Percentiles rank a stretch among this genome's conserved stretches.
These are phyloP conservation scores for Exserohilum rostratum DNA, from an alignment of 2,329 filamentous ascomycete species.

Conservation along the genomic window DNA sequence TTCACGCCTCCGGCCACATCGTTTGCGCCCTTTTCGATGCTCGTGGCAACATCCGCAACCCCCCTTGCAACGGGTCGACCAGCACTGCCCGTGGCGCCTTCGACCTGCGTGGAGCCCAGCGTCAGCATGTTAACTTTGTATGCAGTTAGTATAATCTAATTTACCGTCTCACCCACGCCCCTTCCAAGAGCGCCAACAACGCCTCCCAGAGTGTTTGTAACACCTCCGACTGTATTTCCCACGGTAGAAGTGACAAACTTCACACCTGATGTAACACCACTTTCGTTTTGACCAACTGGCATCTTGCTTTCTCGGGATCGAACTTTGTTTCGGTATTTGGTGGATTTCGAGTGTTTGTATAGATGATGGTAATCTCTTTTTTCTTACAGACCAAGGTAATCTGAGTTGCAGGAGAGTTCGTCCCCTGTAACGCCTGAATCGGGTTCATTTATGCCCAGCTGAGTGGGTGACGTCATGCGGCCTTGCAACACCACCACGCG, in stretches of 20 bases:
- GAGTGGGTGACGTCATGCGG: slow-evolving; percentile 16
- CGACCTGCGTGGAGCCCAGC: slow-evolving; percentile 28
- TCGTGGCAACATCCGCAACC: slow-evolving; percentile 51
- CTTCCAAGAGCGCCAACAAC: slow-evolving; percentile 57
- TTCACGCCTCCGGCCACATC: slow-evolving; percentile 54
- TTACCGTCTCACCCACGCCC: slow-evolving; percentile 52
- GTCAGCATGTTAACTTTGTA: slow-evolving; percentile 1
- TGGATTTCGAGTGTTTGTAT: background rate
- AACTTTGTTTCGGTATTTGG: slow-evolving; percentile 1
- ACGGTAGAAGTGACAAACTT: slow-evolving; percentile 63
- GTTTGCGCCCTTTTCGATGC: slow-evolving; percentile 53
- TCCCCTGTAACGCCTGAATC: slow-evolving; percentile 2
- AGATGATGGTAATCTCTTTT: slow-evolving; percentile 6
- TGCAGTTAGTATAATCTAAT: background rate
- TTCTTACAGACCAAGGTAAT: slow-evolving; percentile 7
- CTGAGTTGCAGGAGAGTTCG: slow-evolving; percentile 6
- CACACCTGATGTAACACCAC: slow-evolving; percentile 58
- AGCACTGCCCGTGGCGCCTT: slow-evolving; percentile 53
- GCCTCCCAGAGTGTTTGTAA: slow-evolving; percentile 60
- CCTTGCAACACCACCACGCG: slow-evolving; percentile 7
- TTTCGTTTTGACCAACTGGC: slow-evolving; percentile 48
- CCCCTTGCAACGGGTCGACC: slow-evolving; percentile 52
- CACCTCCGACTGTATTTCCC: slow-evolving; percentile 61
- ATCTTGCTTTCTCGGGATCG: slow-evolving; percentile 26
- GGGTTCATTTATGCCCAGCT: slow-evolving; percentile 13